phyloP scores from a whole-genome alignment of 805 yeast genomes.

The Schizosaccharomyces lindneri region DNA sequence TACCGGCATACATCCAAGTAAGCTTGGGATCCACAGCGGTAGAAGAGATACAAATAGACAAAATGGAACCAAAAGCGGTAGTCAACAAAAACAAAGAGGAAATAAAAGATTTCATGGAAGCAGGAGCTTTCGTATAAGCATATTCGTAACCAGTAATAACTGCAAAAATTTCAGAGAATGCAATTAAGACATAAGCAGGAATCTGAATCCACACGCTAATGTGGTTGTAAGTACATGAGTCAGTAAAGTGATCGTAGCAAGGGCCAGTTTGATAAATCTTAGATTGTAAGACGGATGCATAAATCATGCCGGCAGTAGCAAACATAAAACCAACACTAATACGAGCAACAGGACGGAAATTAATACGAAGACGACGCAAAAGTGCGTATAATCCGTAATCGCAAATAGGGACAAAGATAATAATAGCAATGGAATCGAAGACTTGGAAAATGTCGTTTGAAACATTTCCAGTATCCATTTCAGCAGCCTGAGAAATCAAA shows the following conservation, averaged over 20 bases:
- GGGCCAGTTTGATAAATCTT: slow-evolving; percentile 47
- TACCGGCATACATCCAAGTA: slow-evolving; percentile 42
- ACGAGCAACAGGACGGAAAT: slow-evolving; percentile 46
- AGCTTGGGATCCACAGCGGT: slow-evolving; percentile 44
- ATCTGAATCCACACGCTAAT: slow-evolving; percentile 47
- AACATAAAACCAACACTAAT: slow-evolving; percentile 46
- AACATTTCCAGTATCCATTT: slow-evolving; percentile 48
- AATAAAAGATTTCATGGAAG: slow-evolving; percentile 36
- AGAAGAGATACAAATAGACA: slow-evolving; percentile 48
- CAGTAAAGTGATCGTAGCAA: slow-evolving; percentile 29
- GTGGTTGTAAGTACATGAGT: slow-evolving; percentile 16
- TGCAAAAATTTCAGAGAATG: slow-evolving; percentile 53
- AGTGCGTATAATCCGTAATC: slow-evolving; percentile 34
- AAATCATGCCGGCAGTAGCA: slow-evolving; percentile 40
- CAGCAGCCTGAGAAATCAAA: slow-evolving; percentile 49
- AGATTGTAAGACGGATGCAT: slow-evolving; percentile 54
- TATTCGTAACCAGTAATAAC: slow-evolving; percentile 63
- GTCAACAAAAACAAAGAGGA: slow-evolving; percentile 40
- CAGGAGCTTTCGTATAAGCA: slow-evolving; percentile 66
- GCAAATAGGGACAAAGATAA: slow-evolving; percentile 51
- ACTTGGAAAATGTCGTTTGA: slow-evolving; percentile 63
- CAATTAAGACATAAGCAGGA: slow-evolving; percentile 52
- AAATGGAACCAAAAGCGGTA: slow-evolving; percentile 52
- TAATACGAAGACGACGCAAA: slow-evolving; percentile 23
- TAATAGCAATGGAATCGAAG: slow-evolving; percentile 50